Evolutionary conservation across 257 asterid species (phyloP), one percentile per base, ranked within the genome.

Genomic region (Dorcoceras hygrometricum): DNA sequence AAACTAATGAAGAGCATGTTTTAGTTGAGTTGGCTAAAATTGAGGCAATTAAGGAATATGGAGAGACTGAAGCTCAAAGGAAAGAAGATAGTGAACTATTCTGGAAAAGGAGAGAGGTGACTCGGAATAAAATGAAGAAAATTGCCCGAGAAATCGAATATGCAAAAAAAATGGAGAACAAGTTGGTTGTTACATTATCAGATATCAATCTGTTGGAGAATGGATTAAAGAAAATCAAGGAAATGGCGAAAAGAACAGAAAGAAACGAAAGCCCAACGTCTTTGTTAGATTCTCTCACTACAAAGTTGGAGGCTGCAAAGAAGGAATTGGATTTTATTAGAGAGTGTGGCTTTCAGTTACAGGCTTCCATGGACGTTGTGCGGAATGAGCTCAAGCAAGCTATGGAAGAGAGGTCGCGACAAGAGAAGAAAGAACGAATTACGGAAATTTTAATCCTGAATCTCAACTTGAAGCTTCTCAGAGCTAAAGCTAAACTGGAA

Each of bases 1-100:
- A 83, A 66, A 69, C 80, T 36, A 78, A 83, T 10, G 97, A 88
- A 82, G 95, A 93, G 76, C 87, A 83, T 55, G 92, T 93, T 64
- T 80, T 90, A 64, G 95, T 86, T 60, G 98, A 93, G 87, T 68
- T 93, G 80, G 98, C 98, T 12, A 78, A 90, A 69, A 82, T 93
- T 12, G 98, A 90, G 74, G 96, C 97, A 14, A 24, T 84, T 26
- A 90, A 80, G 72, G 98, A 93, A 71, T 71, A 51, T 24, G 83
- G 73, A 79, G 88, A 81, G 48, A 81, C 84, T 22, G 94, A 86
- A 77, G 81, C 78, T 56, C 80, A 75, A 56, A 79, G 81, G 57
- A 79, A 66, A 59, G 82, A 77, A 32, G 78, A 74, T 26, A 81
- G 80, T 0, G 79, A 69, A 50, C 68, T 57, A n/a, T 74, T 84